Percentiles rank a stretch among this genome's conserved stretches.
phyloP scores from a whole-genome alignment of 2,329 filamentous ascomycete species.

The Ophiocordyceps camponoti-floridani region DNA sequence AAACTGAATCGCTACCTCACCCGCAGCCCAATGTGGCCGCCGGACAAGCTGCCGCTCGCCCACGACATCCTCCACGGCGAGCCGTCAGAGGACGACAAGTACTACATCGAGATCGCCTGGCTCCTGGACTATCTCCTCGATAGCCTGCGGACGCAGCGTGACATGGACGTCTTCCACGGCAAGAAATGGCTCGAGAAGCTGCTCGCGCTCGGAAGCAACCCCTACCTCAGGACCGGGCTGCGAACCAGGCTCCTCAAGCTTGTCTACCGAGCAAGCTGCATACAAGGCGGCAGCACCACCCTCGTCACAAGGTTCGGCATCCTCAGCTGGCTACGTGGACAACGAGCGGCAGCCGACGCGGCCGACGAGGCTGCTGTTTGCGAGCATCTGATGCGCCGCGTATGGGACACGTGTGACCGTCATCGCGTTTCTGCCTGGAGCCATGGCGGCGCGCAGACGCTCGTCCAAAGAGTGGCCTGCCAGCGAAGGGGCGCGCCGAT shows the following conservation, averaged over 20 bases:
- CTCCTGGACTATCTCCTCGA: slow-evolving; percentile 53
- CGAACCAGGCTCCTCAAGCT: slow-evolving; percentile 43
- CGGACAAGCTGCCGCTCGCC: slow-evolving; percentile 55
- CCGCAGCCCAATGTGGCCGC: slow-evolving; percentile 56
- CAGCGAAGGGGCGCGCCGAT: too few species aligned
- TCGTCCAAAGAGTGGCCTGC: slow-evolving; percentile 2
- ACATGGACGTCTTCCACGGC: slow-evolving; percentile 42
- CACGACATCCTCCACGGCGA: slow-evolving; percentile 43
- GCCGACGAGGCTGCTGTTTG: slow-evolving; percentile 29
- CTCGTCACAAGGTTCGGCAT: slow-evolving; percentile 60
- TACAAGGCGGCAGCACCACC: slow-evolving; percentile 61
- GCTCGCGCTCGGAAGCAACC: slow-evolving; percentile 49
- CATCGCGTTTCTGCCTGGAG: slow-evolving; percentile 52
- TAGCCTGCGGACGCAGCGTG: slow-evolving; percentile 38
- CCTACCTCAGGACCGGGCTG: slow-evolving; percentile 39
- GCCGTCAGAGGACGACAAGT: slow-evolving; percentile 54
- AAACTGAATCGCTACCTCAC: slow-evolving; percentile 78
- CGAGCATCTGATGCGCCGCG: slow-evolving; percentile 33
- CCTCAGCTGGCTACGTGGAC: slow-evolving; percentile 55
- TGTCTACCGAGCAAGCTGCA: slow-evolving; percentile 46
- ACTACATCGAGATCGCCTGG: slow-evolving; percentile 60
- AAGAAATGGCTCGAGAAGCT: slow-evolving; percentile 58
- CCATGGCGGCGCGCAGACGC: slow-evolving; percentile 22
- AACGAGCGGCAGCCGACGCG: slow-evolving; percentile 24
- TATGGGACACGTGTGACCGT: slow-evolving; percentile 49